These are phyloP conservation scores for Houttuynia cordata DNA, from an alignment of 164 flowering plant genomes.

Conservation along the genomic window DNA sequence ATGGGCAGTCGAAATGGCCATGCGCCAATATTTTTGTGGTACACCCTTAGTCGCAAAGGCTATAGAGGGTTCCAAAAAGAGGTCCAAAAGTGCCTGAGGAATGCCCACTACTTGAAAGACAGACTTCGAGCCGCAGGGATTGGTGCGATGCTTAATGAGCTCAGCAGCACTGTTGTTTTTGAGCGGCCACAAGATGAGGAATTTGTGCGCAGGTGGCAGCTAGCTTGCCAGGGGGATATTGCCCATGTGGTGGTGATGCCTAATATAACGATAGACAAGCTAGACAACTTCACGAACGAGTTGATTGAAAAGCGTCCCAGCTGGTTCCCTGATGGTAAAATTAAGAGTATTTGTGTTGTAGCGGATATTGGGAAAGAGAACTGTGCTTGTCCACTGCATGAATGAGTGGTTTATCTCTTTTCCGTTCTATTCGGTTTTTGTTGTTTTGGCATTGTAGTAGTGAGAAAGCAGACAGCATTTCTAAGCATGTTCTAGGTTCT, in stretches of 20 bases:
- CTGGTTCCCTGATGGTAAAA: slow-evolving; percentile 55
- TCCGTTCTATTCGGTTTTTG: no score
- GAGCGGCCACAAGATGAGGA: slow-evolving; percentile 81
- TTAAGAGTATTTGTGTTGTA: slow-evolving; percentile 61
- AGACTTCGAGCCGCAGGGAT: slow-evolving; percentile 60
- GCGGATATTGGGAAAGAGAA: slow-evolving; percentile 52
- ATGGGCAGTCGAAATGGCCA: slow-evolving; percentile 98
- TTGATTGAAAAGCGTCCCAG: slow-evolving; percentile 36
- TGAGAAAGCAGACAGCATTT: no score
- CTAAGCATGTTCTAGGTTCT: no score
- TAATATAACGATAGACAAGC: slow-evolving; percentile 62
- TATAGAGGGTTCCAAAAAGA: slow-evolving; percentile 92
- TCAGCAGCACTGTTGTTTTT: slow-evolving; percentile 93
- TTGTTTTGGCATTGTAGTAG: no score
- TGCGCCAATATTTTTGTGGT: slow-evolving; percentile 95
- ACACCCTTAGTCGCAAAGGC: slow-evolving; percentile 81
- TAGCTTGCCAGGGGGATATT: slow-evolving; percentile 88
- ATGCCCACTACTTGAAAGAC: slow-evolving; percentile 83
- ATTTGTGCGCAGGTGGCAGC: slow-evolving; percentile 83
- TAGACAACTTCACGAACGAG: slow-evolving; percentile 58
- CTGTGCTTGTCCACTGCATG: slow-evolving; percentile 54
- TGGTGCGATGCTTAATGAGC: slow-evolving; percentile 90
- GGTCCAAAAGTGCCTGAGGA: slow-evolving; percentile 85
- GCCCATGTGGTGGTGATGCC: slow-evolving; percentile 98
- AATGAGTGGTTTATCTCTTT: slow-evolving; percentile 14